Conservation (phyloP, 352 stramenopile species). For the Globisporangium lucens region DNA sequence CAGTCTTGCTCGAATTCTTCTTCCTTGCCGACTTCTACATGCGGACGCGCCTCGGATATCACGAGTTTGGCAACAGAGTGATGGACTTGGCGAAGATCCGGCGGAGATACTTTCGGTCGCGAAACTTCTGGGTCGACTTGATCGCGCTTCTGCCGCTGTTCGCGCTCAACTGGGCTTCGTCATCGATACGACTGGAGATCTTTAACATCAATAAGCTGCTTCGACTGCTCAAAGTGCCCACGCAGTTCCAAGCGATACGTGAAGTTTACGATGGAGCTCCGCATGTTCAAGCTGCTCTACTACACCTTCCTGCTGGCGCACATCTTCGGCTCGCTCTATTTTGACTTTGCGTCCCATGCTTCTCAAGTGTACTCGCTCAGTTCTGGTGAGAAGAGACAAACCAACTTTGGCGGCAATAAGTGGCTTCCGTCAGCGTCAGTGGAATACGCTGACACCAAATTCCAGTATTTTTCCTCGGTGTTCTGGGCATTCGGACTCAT, state of each 20-base stretch:
- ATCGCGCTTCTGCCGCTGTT: conserved; percentile 38
- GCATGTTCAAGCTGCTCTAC: conserved; percentile 54
- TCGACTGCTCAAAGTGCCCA: conserved; percentile 44
- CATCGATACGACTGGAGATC: conserved; percentile 25
- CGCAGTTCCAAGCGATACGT: conserved; percentile 38
- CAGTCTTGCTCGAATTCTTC: conserved; percentile 33
- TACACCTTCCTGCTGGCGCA: conserved; percentile 52
- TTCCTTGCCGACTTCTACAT: conserved; percentile 49
- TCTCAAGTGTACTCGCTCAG: conserved; percentile 23
- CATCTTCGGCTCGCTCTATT: conserved; percentile 52
- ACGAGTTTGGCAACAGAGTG: conserved; percentile 57
- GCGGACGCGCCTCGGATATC: conserved; percentile 36
- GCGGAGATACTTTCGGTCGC: conserved; percentile 32
- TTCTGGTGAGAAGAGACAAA: neutral
- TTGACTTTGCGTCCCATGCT: conserved; percentile 44
- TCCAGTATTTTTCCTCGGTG: conserved; percentile 33
- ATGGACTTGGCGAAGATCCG: conserved; percentile 36
- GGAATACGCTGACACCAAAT: neutral
- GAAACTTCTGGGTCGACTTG: conserved; percentile 36
- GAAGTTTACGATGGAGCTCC: conserved; percentile 38
- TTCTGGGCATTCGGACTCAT: conserved; percentile 50
- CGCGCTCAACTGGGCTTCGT: conserved; percentile 32
- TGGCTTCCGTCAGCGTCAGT: conserved; percentile 27
- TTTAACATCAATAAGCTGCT: conserved; percentile 57
- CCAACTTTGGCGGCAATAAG: conserved; percentile 38